Conservation (phyloP, 352 stramenopile species). For the Globisporangium rhizosaccharum region DNA sequence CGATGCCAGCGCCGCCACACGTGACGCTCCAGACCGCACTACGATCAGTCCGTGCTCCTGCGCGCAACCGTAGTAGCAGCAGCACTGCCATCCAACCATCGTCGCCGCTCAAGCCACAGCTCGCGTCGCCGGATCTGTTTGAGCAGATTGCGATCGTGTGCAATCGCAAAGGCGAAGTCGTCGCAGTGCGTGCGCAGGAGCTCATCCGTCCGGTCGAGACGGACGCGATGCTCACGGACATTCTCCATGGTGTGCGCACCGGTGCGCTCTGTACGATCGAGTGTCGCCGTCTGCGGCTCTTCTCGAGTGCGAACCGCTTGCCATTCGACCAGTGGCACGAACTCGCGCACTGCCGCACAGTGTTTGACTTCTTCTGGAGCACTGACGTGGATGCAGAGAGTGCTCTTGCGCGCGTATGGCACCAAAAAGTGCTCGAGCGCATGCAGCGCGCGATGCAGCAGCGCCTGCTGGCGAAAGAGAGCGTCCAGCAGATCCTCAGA, state of each 20-base stretch:
- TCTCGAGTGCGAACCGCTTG: slow-evolving; percentile 42
- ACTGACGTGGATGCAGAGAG: not conserved
- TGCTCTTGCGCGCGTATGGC: slow-evolving; percentile 27
- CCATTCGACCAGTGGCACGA: slow-evolving; percentile 40
- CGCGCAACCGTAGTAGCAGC: not conserved
- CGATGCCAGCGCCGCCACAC: slow-evolving; percentile 17
- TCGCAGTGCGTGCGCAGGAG: slow-evolving; percentile 44
- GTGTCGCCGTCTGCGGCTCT: slow-evolving; percentile 49
- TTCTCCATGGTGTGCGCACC: slow-evolving; percentile 20
- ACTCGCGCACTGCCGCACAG: slow-evolving; percentile 23
- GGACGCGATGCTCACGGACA: slow-evolving; percentile 18
- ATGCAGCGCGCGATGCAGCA: slow-evolving; percentile 44
- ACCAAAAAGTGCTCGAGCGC: slow-evolving; percentile 35
- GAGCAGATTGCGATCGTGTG: slow-evolving; percentile 52
- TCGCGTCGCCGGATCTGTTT: slow-evolving; percentile 25
- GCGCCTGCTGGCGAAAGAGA: slow-evolving; percentile 51
- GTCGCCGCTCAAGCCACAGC: not conserved
- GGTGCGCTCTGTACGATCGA: slow-evolving; percentile 30
- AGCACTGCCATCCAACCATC: not conserved
- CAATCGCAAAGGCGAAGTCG: slow-evolving; percentile 35
- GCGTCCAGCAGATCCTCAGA: slow-evolving; percentile 41
- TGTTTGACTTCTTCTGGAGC: slow-evolving; percentile 44
- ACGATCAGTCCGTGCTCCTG: not conserved
- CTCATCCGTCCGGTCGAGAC: slow-evolving; percentile 41
- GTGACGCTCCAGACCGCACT: slow-evolving; percentile 16